phyloP scores from a whole-genome alignment of 768 basidiomycete species.

The Lactarius pseudohatsudake region DNA sequence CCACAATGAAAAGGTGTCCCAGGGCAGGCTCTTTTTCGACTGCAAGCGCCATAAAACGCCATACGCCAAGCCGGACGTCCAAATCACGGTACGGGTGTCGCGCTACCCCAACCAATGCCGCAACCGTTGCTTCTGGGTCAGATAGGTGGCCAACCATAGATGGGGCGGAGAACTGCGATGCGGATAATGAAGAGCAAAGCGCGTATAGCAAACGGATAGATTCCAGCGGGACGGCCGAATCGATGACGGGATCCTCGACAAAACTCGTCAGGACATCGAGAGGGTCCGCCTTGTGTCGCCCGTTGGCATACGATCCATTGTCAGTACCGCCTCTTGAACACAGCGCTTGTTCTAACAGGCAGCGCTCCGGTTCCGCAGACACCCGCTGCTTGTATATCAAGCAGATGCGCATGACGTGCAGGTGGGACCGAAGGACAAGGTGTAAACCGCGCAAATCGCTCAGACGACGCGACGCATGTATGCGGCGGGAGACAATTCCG shows the following conservation, averaged over 20 bases:
- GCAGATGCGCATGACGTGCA: slow-evolving; percentile 60
- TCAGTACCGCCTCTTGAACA: slow-evolving; percentile 60
- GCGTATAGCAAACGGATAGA: slow-evolving; percentile 67
- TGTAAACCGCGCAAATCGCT: slow-evolving; percentile 70
- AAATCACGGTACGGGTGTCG: slow-evolving; percentile 81
- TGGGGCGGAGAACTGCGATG: slow-evolving; percentile 58
- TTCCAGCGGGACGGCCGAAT: slow-evolving; percentile 58
- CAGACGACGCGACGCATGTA: slow-evolving; percentile 63
- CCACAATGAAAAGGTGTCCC: slow-evolving; percentile 73
- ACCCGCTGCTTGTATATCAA: slow-evolving; percentile 61
- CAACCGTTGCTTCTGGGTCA: slow-evolving; percentile 69
- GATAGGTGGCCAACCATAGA: slow-evolving; percentile 78
- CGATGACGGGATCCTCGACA: slow-evolving; percentile 63
- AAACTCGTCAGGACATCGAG: slow-evolving; percentile 73
- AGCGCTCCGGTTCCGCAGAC: slow-evolving; percentile 35
- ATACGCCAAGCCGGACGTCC: slow-evolving; percentile 68
- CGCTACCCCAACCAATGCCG: slow-evolving; percentile 66
- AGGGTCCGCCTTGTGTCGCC: slow-evolving; percentile 57
- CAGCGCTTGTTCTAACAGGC: slow-evolving; percentile 73
- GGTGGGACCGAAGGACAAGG: slow-evolving; percentile 64
- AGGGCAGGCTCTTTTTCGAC: slow-evolving; percentile 87
- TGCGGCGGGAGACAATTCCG: slow-evolving; percentile 52
- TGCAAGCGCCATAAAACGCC: slow-evolving; percentile 80
- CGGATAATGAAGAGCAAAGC: slow-evolving; percentile 63
- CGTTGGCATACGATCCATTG: slow-evolving; percentile 44